Base-by-base conservation (phyloP, 2,329 filamentous ascomycete species). In the Myriosclerotinia scirpicola region DNA sequence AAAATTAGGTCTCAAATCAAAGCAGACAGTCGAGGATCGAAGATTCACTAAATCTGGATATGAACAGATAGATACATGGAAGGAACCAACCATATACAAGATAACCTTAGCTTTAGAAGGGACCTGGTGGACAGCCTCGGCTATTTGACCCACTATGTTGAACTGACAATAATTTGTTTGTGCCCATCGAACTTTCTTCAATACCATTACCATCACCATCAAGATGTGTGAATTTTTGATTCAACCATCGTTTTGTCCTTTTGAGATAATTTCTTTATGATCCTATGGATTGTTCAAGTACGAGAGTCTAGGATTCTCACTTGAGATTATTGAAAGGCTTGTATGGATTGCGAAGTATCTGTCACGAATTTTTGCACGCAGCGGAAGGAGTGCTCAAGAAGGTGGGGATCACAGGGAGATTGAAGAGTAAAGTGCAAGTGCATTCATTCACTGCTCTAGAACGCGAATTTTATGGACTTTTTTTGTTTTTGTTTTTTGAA, bases 391-490 rank as follows among this genome's bases (percentile, higher is more conserved):
- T 3, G 46, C 22, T 48, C 17, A 48, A 9, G 8, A 48, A 26
- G n/a, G n/a, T 50, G 12, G 26, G 14, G 34, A 46, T 20, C 26
- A 15, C 2, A 7, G 9, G 7, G 30, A 59, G 11, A 34, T 59
- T 9, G 14, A 5, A 30, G 34, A 5, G 6, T 5, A 15, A 15
- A 30, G 40, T 59, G 56, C 17, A n/a, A 48, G 42, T 59, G 11
- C 3, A 59, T 48, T 36, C 3, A 59, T 48, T 36, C 56, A 48
- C 26, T 46, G 48, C 20, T 12, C 12, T 1, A 15, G 36, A 17
- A 15, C 2, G 3, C 6, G 9, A 30, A 48, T 0, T 5, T 20
- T 36, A 0, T 5, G 9, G 30, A n/a, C 7, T 5, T 1, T 15
- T 36, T 48, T 36, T 2, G 0, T n/a, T 15, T 54, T 26, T 2